A percentile compares a stretch with the other conserved stretches of the same genome.
These are phyloP conservation scores for Selaginella moellendorffii DNA, from an alignment of 75 land plant species.

Conservation along the genomic window DNA sequence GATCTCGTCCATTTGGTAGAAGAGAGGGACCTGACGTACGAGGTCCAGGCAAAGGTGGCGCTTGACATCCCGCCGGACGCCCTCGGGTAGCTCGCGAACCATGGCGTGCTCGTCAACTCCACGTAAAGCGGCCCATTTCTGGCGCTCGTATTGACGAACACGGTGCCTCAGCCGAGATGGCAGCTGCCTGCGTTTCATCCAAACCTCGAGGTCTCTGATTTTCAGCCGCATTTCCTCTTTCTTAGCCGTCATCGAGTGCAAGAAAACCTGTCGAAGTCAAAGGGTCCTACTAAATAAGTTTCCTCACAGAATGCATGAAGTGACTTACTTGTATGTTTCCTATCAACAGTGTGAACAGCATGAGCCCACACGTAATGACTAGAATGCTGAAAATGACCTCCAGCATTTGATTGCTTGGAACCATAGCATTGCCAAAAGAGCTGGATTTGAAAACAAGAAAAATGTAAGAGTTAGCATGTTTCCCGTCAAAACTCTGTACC, in stretches of 20 bases:
- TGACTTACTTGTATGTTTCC: slow-evolving; percentile 5
- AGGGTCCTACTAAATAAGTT: too few relatives aligned
- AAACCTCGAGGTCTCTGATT: neutral
- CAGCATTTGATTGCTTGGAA: neutral
- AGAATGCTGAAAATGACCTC: neutral
- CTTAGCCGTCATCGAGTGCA: slow-evolving; percentile 2
- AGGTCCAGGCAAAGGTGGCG: slow-evolving; percentile 66
- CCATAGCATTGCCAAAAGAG: slow-evolving; percentile 5
- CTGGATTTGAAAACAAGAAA: neutral
- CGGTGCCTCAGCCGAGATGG: neutral
- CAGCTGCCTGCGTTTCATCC: slow-evolving; percentile 6
- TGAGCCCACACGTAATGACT: slow-evolving; percentile 1
- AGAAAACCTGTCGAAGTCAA: slow-evolving; percentile 1
- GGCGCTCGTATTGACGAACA: slow-evolving; percentile 55
- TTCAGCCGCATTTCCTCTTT: slow-evolving; percentile 1
- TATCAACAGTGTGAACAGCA: slow-evolving; percentile 3
- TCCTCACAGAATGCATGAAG: neutral
- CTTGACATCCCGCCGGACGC: slow-evolving; percentile 74
- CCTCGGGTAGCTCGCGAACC: slow-evolving; percentile 65
- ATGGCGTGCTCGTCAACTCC: slow-evolving; percentile 62
- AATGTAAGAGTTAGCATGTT: too few relatives aligned
- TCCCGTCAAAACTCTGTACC: too few relatives aligned
- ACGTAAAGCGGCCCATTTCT: slow-evolving; percentile 53
- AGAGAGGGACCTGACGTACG: slow-evolving; percentile 76
- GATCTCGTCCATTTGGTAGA: slow-evolving; percentile 66